Conservation (phyloP, 441 rosid species). For the Euphorbia corollata region DNA sequence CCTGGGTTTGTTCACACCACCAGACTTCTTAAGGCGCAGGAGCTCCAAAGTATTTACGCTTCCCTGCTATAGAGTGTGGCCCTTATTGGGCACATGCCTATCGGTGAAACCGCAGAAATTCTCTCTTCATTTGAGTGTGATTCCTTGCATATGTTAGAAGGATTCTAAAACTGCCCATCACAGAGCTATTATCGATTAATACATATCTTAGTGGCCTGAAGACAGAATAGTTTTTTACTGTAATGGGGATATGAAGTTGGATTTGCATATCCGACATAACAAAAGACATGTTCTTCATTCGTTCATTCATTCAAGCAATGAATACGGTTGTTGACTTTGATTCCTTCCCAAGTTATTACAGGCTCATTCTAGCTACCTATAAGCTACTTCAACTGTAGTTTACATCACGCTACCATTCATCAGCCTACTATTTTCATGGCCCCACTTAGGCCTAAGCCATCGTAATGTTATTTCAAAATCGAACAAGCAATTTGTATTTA, state of each 20-base stretch:
- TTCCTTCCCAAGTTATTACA: neutral
- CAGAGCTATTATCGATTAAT: too few species aligned
- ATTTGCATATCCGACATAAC: neutral
- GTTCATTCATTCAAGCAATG: constrained; percentile 3
- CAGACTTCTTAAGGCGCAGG: constrained; percentile 40
- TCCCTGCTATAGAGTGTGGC: constrained; percentile 6
- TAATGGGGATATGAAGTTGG: too few species aligned
- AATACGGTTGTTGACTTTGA: neutral
- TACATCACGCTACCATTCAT: neutral
- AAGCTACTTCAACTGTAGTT: neutral
- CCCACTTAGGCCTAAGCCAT: neutral
- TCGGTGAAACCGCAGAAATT: too few species aligned
- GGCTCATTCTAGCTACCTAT: too few species aligned
- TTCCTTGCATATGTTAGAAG: too few species aligned
- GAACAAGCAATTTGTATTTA: too few species aligned
- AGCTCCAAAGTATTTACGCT: constrained; percentile 39
- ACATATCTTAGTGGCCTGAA: too few species aligned
- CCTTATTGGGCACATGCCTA: too few species aligned
- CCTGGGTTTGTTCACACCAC: constrained; percentile 31
- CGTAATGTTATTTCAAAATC: neutral
- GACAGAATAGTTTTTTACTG: too few species aligned
- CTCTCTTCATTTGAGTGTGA: too few species aligned
- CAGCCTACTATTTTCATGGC: neutral
- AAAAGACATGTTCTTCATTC: neutral
- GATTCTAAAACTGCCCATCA: too few species aligned